Evolutionary conservation across 1,284 basidiomycete genomes (phyloP).

Genomic region (Ceratobasidium sp.): DNA sequence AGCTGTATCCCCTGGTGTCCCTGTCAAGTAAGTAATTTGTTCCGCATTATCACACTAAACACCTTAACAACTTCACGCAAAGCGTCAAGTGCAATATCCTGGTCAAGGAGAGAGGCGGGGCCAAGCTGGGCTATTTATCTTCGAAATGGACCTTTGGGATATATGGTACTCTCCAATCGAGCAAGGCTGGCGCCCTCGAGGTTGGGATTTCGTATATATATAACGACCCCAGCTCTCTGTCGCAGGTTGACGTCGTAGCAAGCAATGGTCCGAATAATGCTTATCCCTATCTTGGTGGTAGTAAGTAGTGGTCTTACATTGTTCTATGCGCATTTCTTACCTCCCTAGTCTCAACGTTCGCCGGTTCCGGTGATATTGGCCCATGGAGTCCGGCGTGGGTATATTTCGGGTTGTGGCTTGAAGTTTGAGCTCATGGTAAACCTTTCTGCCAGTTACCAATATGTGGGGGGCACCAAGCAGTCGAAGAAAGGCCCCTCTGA

Average conservation of each 20-base stretch:
- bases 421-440: not conserved
- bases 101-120: not conserved
- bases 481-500: not conserved
- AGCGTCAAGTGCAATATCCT: slow-evolving; percentile 20
- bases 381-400: not conserved
- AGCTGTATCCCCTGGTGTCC: no score
- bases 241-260: not conserved
- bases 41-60: no score
- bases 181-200: slow-evolving; percentile 10
- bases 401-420: not conserved
- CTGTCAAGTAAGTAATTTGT: no score
- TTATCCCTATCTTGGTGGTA: not conserved
- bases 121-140: not conserved
- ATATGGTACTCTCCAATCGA: slow-evolving; percentile 4
- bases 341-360: not conserved
- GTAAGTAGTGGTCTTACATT: not conserved
- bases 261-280: not conserved
- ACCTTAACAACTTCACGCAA: no score
- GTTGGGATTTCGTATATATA: not conserved
- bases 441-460: not conserved
- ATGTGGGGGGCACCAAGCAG: not conserved
- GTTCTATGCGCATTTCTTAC: not conserved
- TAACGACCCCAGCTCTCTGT: not conserved
- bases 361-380: not conserved
- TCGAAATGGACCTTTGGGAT: slow-evolving; percentile 8